Percentiles rank a stretch among this genome's conserved stretches.
Evolutionary conservation across 78 protist species (phyloP).

Genomic region (Pigoraptor vietnamica): DNA sequence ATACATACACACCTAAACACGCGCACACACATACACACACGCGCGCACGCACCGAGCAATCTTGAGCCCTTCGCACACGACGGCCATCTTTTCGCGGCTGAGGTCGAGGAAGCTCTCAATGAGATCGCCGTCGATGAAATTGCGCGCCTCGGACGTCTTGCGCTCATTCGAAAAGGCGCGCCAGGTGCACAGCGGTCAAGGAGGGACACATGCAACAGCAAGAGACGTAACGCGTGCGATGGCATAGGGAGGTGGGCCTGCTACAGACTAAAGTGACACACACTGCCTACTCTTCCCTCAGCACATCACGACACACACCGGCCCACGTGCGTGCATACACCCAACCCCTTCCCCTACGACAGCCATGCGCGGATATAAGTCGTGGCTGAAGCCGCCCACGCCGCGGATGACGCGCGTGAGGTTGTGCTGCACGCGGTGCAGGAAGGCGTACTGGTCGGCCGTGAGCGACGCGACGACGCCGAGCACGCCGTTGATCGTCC

Average conservation of each 20-base stretch:
- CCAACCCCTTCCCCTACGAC: no score
- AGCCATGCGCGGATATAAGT: constrained; percentile 22
- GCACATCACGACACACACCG: no score
- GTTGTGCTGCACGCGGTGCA: constrained; percentile 25
- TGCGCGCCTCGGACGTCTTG: constrained; percentile 3
- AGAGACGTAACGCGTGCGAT: not conserved
- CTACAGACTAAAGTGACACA: not conserved
- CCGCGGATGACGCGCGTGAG: constrained; percentile 48
- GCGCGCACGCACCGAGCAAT: not conserved
- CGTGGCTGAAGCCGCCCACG: constrained; percentile 71
- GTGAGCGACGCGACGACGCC: constrained; percentile 68
- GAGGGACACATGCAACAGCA: not conserved
- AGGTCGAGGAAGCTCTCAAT: constrained; percentile 70
- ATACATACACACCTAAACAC: not conserved
- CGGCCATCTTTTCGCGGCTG: constrained; percentile 19
- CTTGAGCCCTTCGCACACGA: not conserved
- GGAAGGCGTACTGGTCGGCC: constrained; percentile 44
- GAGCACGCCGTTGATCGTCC: constrained; percentile 67
- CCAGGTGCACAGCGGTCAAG: constrained; percentile 21
- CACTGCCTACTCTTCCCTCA: not conserved
- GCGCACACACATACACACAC: not conserved
- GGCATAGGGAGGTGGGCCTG: not conserved
- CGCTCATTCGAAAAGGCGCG: constrained; percentile 66
- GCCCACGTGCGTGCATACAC: no score
- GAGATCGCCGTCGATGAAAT: constrained; percentile 85